A percentile compares a stretch with the other conserved stretches of the same genome.
Conservation (phyloP, 2,329 filamentous ascomycete genomes). For the Chaetomium globosum region DNA sequence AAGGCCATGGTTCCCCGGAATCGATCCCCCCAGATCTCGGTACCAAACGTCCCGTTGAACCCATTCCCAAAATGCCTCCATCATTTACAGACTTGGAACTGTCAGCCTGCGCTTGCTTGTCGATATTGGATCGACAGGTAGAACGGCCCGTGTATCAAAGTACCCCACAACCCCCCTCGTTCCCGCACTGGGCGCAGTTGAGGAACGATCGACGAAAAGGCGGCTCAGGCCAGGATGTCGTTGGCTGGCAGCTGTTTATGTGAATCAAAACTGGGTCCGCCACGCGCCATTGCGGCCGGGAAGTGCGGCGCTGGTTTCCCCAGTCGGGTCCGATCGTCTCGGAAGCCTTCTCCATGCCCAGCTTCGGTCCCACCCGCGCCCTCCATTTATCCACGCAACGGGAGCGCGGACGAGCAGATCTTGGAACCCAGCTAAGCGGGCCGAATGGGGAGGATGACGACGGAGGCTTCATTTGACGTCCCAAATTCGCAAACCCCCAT, state of each 20-base stretch:
- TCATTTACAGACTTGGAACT: background rate
- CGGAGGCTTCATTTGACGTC: background rate
- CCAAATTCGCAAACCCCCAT: background rate
- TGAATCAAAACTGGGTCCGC: conserved; percentile 23
- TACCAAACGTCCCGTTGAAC: background rate
- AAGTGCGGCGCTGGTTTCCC: conserved; percentile 13
- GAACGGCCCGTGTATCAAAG: conserved; percentile 18
- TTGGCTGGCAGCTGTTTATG: conserved; percentile 19
- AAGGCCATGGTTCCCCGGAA: too few relatives aligned
- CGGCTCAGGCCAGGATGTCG: conserved; percentile 11
- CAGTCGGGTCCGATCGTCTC: conserved; percentile 16
- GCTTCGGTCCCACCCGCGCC: background rate
- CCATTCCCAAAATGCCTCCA: conserved; percentile 1
- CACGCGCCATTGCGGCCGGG: conserved; percentile 17
- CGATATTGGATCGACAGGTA: conserved; percentile 28
- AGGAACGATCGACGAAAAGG: conserved; percentile 16
- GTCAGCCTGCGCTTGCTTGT: conserved; percentile 3
- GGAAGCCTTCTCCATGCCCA: conserved; percentile 13
- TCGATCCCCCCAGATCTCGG: conserved; percentile 5
- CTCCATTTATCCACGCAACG: conserved; percentile 18
- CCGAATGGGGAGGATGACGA: background rate
- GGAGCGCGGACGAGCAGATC: background rate
- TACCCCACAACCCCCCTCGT: background rate
- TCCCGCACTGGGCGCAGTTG: background rate
- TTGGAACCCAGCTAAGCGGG: background rate